A percentile compares a stretch with the other conserved stretches of the same genome.
Evolutionary conservation across 208 protist species (phyloP).

Genomic region (Leishmania arabica): DNA sequence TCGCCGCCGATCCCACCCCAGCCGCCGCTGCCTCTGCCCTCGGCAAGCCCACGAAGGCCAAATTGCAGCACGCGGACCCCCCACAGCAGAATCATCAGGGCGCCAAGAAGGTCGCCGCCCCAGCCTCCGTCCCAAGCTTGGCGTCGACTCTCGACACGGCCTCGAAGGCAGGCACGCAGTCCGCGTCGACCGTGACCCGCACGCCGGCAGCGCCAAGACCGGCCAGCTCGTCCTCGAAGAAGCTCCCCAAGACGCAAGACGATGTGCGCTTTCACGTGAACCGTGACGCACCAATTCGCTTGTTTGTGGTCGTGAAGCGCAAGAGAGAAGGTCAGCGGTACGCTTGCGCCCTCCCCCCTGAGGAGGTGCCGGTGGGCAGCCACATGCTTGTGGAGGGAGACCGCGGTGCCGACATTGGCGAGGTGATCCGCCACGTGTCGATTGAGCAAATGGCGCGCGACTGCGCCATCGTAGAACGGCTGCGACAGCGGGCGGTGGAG

Average conservation of each 20-base stretch:
- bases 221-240: not conserved
- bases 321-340: constrained; percentile 60
- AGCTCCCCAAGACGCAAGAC: constrained; percentile 5
- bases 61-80: not conserved
- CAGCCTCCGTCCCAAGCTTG: not conserved
- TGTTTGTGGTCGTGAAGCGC: constrained; percentile 65
- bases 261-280: constrained; percentile 33
- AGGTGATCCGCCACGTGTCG: constrained; percentile 40
- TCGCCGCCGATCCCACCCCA: not conserved
- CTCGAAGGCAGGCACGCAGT: not conserved
- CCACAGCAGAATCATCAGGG: not conserved
- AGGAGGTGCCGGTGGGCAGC: constrained; percentile 36
- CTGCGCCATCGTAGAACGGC: constrained; percentile 33
- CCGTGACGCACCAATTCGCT: constrained; percentile 26
- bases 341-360: constrained; percentile 26
- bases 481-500: constrained; percentile 25
- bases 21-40: not conserved
- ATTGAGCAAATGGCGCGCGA: constrained; percentile 44
- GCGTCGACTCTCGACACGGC: not conserved
- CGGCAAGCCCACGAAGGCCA: not conserved
- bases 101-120: not conserved
- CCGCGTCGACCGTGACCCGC: not conserved
- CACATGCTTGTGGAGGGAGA: constrained; percentile 70
- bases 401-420: constrained; percentile 61
- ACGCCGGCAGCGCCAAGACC: not conserved